Percentiles rank a stretch among this genome's conserved stretches.
Evolutionary conservation across 257 asterid species (phyloP).

Genomic region (Ilex aquifolium): DNA sequence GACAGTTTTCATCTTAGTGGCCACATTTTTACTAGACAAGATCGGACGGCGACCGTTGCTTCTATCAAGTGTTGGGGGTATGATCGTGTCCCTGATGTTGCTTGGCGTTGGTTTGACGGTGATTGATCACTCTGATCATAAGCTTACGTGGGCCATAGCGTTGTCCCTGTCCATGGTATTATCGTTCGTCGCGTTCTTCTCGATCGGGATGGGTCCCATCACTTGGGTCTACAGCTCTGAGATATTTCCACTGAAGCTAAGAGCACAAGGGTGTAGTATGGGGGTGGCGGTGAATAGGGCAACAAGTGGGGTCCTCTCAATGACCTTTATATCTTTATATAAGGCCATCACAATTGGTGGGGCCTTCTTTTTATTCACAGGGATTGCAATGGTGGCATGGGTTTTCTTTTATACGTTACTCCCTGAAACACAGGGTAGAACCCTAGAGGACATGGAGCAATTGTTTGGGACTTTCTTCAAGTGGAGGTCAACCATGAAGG

Average conservation of each 20-base stretch:
- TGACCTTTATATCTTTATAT: slow-evolving; percentile 52
- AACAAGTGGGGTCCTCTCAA: slow-evolving; percentile 54
- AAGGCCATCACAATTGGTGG: slow-evolving; percentile 44
- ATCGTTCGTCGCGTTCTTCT: slow-evolving; percentile 54
- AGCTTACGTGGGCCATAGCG: slow-evolving; percentile 36
- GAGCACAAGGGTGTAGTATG: slow-evolving; percentile 71
- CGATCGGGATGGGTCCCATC: slow-evolving; percentile 66
- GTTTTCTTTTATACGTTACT: slow-evolving; percentile 39
- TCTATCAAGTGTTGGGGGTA: slow-evolving; percentile 59
- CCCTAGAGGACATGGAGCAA: slow-evolving; percentile 59
- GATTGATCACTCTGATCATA: slow-evolving; percentile 24
- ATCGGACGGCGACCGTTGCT: slow-evolving; percentile 70
- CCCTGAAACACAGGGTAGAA: slow-evolving; percentile 69
- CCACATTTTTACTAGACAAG: slow-evolving; percentile 61
- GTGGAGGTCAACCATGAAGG: slow-evolving; percentile 43
- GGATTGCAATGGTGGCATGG: slow-evolving; percentile 41
- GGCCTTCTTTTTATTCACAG: slow-evolving; percentile 40
- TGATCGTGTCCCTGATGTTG: slow-evolving; percentile 33
- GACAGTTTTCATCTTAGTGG: slow-evolving; percentile 63
- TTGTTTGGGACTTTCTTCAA: slow-evolving; percentile 51
- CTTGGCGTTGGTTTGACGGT: slow-evolving; percentile 41
- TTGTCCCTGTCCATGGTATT: slow-evolving; percentile 29
- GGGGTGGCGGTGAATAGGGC: slow-evolving; percentile 55
- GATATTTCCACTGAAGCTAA: slow-evolving; percentile 15
- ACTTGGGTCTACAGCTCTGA: slow-evolving; percentile 58